Evolutionary conservation across 495 filamentous ascomycete genomes (phyloP).

Genomic region (Penicillium cosmopolitanum): DNA sequence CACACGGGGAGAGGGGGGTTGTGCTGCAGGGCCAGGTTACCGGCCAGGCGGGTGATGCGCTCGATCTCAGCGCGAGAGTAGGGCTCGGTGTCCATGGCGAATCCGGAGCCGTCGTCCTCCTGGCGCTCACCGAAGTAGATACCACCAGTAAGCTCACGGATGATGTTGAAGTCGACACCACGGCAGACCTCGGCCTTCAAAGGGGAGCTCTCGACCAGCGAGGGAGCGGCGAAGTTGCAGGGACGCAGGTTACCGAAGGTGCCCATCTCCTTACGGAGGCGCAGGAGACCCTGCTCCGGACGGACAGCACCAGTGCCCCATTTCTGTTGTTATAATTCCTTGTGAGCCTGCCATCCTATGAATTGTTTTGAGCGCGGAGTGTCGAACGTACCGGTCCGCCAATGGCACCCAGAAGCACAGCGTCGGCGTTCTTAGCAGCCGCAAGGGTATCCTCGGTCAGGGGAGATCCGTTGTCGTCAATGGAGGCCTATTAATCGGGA

Average conservation of each 20-base stretch:
- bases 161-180: slow-evolving; percentile 90
- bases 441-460: slow-evolving; percentile 83
- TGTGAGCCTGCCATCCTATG: neutral
- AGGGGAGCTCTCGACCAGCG: slow-evolving; percentile 84
- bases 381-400: slow-evolving; percentile 74
- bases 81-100: slow-evolving; percentile 85
- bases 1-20: slow-evolving; percentile 82
- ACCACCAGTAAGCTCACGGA: slow-evolving; percentile 92
- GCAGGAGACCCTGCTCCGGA: slow-evolving; percentile 92
- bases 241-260: slow-evolving; percentile 98
- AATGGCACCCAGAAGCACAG: slow-evolving; percentile 91
- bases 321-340: slow-evolving; percentile 55
- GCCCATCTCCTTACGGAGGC: slow-evolving; percentile 89
- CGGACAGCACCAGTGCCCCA: slow-evolving; percentile 91
- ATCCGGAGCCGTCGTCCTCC: slow-evolving; percentile 76
- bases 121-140: slow-evolving; percentile 97
- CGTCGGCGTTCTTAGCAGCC: slow-evolving; percentile 88
- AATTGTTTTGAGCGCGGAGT: slow-evolving; percentile 6
- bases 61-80: slow-evolving; percentile 89
- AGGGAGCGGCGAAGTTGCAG: slow-evolving; percentile 93
- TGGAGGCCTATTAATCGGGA: slow-evolving; percentile 62
- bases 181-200: slow-evolving; percentile 85
- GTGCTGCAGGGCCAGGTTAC: slow-evolving; percentile 75
- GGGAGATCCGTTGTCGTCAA: slow-evolving; percentile 76
- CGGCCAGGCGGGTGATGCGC: slow-evolving; percentile 83